Percentiles rank a stretch among this genome's conserved stretches.
These are phyloP conservation scores for Physaria fendleri DNA, from an alignment of 345 rosid species.

Conservation along the genomic window DNA sequence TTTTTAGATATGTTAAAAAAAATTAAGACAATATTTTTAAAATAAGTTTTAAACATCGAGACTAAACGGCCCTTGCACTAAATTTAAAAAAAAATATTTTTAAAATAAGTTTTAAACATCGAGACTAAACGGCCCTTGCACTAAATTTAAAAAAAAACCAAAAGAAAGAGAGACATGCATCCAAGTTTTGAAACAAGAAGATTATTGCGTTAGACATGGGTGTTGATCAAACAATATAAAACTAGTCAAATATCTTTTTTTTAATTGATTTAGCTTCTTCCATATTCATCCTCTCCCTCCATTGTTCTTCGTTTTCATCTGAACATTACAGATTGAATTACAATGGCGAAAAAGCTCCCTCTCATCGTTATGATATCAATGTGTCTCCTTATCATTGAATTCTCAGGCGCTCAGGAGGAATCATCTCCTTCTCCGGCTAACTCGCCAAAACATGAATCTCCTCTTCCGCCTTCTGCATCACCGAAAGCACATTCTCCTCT, in stretches of 20 bases:
- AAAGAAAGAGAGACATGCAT: not conserved
- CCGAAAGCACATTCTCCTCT: not conserved
- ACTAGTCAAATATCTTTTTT: not conserved
- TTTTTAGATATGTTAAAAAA: no score
- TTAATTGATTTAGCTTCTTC: slow-evolving; percentile 8
- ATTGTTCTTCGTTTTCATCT: slow-evolving; percentile 1
- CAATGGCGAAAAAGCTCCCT: slow-evolving; percentile 18
- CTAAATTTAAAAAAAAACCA: not conserved
- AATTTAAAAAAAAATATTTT: no score
- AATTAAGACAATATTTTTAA: no score
- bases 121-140: no score
- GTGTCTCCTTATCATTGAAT: slow-evolving; percentile 1
- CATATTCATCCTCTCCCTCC: slow-evolving; percentile 2
- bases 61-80: no score
- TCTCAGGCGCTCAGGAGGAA: slow-evolving; percentile 3
- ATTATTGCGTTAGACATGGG: slow-evolving; percentile 10
- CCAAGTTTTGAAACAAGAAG: not conserved
- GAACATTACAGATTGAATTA: not conserved
- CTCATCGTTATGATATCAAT: slow-evolving; percentile 7
- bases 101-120: no score
- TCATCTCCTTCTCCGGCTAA: not conserved
- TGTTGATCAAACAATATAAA: not conserved
- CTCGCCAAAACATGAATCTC: not conserved
- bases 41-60: no score
- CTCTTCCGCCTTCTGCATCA: not conserved